A percentile compares a stretch with the other conserved stretches of the same genome.
Evolutionary conservation across 1,284 basidiomycete species (phyloP).

Genomic region (Chondrostereum purpureum): DNA sequence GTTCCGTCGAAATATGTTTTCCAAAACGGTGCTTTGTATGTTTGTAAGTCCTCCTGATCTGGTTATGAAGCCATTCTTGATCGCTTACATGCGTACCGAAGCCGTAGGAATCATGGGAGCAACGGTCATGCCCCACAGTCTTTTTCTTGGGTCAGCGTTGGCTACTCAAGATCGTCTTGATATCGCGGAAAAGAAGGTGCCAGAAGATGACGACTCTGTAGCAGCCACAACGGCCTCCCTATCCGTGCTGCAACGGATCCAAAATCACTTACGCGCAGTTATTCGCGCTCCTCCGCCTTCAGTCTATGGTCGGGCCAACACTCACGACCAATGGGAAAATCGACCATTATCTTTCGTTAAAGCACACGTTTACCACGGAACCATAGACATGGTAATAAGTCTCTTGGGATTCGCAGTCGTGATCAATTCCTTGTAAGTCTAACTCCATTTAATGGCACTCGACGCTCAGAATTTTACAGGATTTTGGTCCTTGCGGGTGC

Average conservation of each 20-base stretch:
- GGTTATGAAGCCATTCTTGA: too few relatives aligned
- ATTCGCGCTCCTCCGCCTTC: constrained; percentile 19
- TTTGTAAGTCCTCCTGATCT: constrained; percentile 52
- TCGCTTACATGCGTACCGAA: constrained; percentile 4
- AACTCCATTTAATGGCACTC: not conserved
- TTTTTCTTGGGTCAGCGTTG: constrained; percentile 13
- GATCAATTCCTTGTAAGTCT: constrained; percentile 4
- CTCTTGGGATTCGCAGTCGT: constrained; percentile 5
- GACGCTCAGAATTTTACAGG: not conserved
- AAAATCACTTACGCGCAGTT: not conserved
- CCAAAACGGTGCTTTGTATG: constrained; percentile 21
- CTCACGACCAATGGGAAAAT: constrained; percentile 2
- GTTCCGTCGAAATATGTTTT: constrained; percentile 14
- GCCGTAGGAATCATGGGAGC: constrained; percentile 14
- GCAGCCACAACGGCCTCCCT: not conserved
- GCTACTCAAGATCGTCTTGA: constrained; percentile 12
- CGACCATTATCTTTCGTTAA: constrained; percentile 1
- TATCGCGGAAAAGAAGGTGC: not conserved
- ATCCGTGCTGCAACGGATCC: not conserved
- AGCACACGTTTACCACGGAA: constrained; percentile 4
- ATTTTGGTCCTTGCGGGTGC: constrained; percentile 3
- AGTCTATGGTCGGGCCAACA: constrained; percentile 10
- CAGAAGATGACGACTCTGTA: not conserved
- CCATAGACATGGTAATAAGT: not conserved
- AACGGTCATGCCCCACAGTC: constrained; percentile 14